Evolutionary conservation across 129 eudicot genomes (phyloP).

Genomic region (carrot (Daucus carota)): DNA sequence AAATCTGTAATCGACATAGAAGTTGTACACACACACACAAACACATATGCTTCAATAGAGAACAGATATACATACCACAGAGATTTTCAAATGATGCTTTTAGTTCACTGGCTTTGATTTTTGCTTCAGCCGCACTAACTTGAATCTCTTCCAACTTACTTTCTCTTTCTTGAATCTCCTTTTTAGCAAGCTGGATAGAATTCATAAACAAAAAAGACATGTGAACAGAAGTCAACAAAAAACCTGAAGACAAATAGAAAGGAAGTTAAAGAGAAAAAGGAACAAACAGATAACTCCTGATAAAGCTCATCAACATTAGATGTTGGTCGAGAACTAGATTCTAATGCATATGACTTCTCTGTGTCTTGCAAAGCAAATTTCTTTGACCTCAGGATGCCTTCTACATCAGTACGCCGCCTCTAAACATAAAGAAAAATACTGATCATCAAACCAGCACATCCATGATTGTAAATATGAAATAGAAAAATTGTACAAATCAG

Average conservation of each 20-base stretch:
- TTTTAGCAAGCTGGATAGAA: constrained; percentile 44
- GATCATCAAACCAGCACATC: not conserved
- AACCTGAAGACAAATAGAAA: not conserved
- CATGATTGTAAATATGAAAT: not conserved
- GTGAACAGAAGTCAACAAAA: not conserved
- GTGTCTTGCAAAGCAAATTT: constrained; percentile 45
- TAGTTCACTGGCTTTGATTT: constrained; percentile 40
- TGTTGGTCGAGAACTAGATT: constrained; percentile 36
- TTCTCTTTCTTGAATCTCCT: constrained; percentile 49
- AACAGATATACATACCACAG: constrained; percentile 32
- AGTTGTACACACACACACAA: not conserved
- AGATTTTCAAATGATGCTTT: constrained; percentile 42
- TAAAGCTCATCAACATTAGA: constrained; percentile 67
- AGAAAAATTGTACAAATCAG: not conserved
- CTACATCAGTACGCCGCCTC: constrained; percentile 57
- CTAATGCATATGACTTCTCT: constrained; percentile 42
- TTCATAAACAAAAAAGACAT: not conserved
- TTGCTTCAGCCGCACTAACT: constrained; percentile 47
- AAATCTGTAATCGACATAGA: not conserved
- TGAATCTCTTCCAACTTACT: constrained; percentile 33
- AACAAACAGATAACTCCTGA: constrained; percentile 58
- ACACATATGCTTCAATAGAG: not conserved
- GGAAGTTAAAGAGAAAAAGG: constrained; percentile 2
- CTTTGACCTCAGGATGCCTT: constrained; percentile 38
- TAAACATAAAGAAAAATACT: constrained; percentile 18